These are phyloP conservation scores for Eutrema yunnanense DNA, from an alignment of 345 rosid species.

Conservation along the genomic window DNA sequence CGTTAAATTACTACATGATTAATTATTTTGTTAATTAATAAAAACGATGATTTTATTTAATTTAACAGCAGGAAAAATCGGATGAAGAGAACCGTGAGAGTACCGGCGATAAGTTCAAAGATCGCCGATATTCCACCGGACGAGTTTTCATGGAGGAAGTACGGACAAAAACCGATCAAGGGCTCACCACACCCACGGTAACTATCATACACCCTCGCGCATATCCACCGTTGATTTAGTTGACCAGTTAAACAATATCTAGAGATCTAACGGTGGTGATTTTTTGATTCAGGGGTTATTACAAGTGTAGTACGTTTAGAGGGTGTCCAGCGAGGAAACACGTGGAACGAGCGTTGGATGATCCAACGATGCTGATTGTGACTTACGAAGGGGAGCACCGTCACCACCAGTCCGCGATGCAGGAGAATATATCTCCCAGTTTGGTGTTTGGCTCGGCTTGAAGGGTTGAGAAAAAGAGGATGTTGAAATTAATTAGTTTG, in stretches of 20 bases:
- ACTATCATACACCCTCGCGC: not conserved
- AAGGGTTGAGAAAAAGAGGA: conserved; percentile 1
- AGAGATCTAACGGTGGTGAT: conserved; percentile 13
- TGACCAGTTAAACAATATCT: not conserved
- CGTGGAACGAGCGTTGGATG: conserved; percentile 80
- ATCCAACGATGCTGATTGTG: conserved; percentile 77
- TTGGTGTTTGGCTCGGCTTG: conserved; percentile 46
- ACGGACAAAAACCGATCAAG: conserved; percentile 94
- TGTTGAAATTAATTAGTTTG: not conserved
- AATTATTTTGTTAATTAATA: not conserved
- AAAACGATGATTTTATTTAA: not conserved
- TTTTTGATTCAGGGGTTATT: conserved; percentile 56
- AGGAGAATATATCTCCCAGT: conserved; percentile 32
- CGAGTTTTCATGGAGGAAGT: conserved; percentile 89
- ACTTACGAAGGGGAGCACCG: conserved; percentile 90
- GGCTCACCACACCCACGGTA: conserved; percentile 95
- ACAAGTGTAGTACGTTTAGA: conserved; percentile 76
- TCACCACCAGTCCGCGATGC: conserved; percentile 46
- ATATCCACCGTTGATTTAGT: conserved; percentile 1
- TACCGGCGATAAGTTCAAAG: conserved; percentile 78
- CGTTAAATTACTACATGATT: not conserved
- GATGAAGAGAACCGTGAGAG: conserved; percentile 58
- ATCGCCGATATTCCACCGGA: conserved; percentile 88
- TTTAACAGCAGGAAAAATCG: conserved; percentile 55
- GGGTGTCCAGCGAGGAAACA: conserved; percentile 93